Conservation (phyloP, 2,329 filamentous ascomycete genomes). For the Metarhizium album region DNA sequence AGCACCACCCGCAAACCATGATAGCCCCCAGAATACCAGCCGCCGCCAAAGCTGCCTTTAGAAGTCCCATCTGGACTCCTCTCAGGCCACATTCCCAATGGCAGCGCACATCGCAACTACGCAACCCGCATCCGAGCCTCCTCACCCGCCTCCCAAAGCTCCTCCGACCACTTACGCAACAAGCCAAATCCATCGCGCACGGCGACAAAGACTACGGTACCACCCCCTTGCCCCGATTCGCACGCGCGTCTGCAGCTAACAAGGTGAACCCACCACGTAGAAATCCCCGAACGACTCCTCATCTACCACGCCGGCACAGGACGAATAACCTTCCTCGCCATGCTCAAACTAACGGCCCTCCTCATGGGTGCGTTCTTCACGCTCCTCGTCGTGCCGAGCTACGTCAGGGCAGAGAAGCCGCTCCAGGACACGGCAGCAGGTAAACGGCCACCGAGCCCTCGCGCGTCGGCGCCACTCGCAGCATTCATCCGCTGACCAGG, state of each 20-base stretch:
- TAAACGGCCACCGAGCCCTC: slow-evolving; percentile 14
- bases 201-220: slow-evolving; percentile 13
- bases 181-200: slow-evolving; percentile 16
- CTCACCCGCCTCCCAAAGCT: background rate
- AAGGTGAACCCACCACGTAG: no score
- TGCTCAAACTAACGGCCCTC: slow-evolving; percentile 60
- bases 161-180: slow-evolving; percentile 2
- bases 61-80: background rate
- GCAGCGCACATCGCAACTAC: background rate
- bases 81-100: background rate
- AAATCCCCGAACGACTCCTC: slow-evolving; percentile 48
- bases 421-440: slow-evolving; percentile 24
- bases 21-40: background rate
- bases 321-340: slow-evolving; percentile 56
- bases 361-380: slow-evolving; percentile 58
- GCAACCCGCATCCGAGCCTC: background rate
- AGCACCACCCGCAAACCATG: background rate
- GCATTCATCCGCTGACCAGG: background rate
- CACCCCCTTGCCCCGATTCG: background rate
- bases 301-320: slow-evolving; percentile 67
- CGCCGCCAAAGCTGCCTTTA: background rate
- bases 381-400: slow-evolving; percentile 51
- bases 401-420: slow-evolving; percentile 31
- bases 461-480: background rate
- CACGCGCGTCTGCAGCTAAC: no score